These are phyloP conservation scores for Ustilago shanxiensis DNA, from an alignment of 1,284 basidiomycete species.

Conservation along the genomic window DNA sequence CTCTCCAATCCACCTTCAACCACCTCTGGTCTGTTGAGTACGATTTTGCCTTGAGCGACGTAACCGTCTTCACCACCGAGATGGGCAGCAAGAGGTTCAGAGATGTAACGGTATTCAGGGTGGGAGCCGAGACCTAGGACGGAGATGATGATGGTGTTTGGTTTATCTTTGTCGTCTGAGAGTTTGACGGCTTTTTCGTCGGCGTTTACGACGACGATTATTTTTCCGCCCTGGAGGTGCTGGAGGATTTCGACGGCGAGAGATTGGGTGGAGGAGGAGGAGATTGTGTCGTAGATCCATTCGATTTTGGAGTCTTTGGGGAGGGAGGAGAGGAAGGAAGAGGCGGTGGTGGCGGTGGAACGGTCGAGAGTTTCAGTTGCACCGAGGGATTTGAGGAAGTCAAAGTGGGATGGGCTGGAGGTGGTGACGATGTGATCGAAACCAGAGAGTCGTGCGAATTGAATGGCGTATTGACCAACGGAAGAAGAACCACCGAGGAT, in stretches of 20 bases:
- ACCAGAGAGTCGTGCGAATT: slow-evolving; percentile 55
- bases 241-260: slow-evolving; percentile 54
- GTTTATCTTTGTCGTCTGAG: background rate
- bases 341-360: slow-evolving; percentile 17
- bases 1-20: slow-evolving; percentile 46
- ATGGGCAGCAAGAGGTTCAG: slow-evolving; percentile 40
- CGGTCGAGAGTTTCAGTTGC: slow-evolving; percentile 51
- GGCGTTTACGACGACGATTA: slow-evolving; percentile 34
- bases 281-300: slow-evolving; percentile 57
- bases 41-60: slow-evolving; percentile 37
- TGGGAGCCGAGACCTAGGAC: slow-evolving; percentile 38
- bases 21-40: slow-evolving; percentile 47
- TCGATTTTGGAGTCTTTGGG: slow-evolving; percentile 8
- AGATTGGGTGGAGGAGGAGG: slow-evolving; percentile 36
- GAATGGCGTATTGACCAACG: slow-evolving; percentile 62
- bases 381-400: slow-evolving; percentile 49
- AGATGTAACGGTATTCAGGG: slow-evolving; percentile 32
- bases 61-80: slow-evolving; percentile 55
- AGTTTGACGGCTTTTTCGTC: slow-evolving; percentile 20
- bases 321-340: slow-evolving; percentile 27
- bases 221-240: slow-evolving; percentile 26
- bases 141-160: slow-evolving; percentile 10
- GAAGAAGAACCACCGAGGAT: slow-evolving; percentile 55
- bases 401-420: slow-evolving; percentile 41
- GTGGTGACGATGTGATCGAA: slow-evolving; percentile 56